Percentiles rank a stretch among this genome's conserved stretches.
Evolutionary conservation across 2,329 filamentous ascomycete genomes (phyloP).

Genomic region (Ambrosiella xylebori): DNA sequence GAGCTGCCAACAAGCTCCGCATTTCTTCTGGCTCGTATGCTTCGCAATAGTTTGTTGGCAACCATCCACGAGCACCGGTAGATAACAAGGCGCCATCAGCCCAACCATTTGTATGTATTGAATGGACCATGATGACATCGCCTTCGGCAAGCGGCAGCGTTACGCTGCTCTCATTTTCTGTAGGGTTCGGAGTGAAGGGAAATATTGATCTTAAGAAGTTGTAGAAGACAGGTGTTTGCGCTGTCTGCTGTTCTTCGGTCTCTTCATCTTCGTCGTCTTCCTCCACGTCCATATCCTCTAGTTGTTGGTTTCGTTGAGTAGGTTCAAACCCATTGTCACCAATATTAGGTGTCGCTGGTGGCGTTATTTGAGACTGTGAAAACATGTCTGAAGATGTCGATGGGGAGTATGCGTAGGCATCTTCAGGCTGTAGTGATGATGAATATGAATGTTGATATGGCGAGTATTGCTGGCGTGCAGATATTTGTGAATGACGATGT

Average conservation of each 20-base stretch:
- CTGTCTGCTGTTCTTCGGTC: conserved; percentile 5
- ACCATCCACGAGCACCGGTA: conserved; percentile 78
- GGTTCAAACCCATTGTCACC: conserved; percentile 40
- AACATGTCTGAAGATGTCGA: conserved; percentile 24
- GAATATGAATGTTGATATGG: conserved; percentile 3
- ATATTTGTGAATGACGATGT: not conserved
- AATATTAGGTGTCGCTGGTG: conserved; percentile 56
- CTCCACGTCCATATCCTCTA: not conserved
- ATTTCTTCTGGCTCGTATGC: conserved; percentile 82
- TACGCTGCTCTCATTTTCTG: conserved; percentile 67
- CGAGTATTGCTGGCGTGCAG: not conserved
- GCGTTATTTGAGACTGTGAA: conserved; percentile 50
- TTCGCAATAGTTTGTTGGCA: conserved; percentile 97
- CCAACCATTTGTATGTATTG: conserved; percentile 96
- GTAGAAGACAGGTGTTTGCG: conserved; percentile 55
- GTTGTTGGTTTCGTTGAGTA: conserved; percentile 5
- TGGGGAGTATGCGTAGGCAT: conserved; percentile 16
- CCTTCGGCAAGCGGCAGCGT: conserved; percentile 79
- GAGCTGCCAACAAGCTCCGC: conserved; percentile 64
- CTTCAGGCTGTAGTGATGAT: not conserved
- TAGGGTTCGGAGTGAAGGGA: conserved; percentile 66
- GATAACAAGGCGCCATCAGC: conserved; percentile 82
- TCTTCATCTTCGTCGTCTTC: conserved; percentile 20
- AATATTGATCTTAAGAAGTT: conserved; percentile 93
- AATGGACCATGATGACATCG: conserved; percentile 86